Evolutionary conservation across 2,329 filamentous ascomycete genomes (phyloP), one percentile per base, ranked within the genome.

Genomic region (Coniochaeta prunicola): DNA sequence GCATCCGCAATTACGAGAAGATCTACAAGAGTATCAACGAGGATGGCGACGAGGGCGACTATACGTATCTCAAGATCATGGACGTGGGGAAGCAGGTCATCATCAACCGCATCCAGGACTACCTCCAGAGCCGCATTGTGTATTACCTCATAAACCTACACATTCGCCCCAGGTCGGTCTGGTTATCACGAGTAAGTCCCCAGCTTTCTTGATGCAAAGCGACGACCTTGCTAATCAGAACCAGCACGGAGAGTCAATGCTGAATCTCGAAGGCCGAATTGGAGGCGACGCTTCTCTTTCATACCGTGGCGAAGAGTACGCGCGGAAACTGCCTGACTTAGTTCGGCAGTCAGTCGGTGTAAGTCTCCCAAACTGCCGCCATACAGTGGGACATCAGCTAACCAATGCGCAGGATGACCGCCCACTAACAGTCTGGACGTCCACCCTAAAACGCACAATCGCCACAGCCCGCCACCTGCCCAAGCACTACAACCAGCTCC

Each of bases 61-160:
- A 94, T 67, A 96, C 94, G 38, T 99, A 97, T 70, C 88, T 97
- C 70, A 97, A 99, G 76, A 89, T 99, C 70, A 96, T 97, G 81
- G 88, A 99, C 69, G 91, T 97, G 13, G 92, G 94, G 60, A 91
- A 91, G 65, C 91, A 96, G 69, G 92, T 97, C 70, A 94, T 97
- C 69, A 97, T 99, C 82, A 99, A 97, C 76, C 88, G 90, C 70
- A 96, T 99, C 69, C 88, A 92, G 70, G 94, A 99, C 74, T 99
- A 99, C 70, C 81, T 99, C 30, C 94, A 97, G 72, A 96, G 91
- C 72, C 88, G 94, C 59, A 88, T 99, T 50, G 93, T 99, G 53
- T 99, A 99, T 75, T 99, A 97, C 72, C 85, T 97, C 60, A 97
- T 97, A 87, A 99, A 97, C 71, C 81, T 99, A 40, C 94, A 99